phyloP scores from a whole-genome alignment of 306 rosid genomes.

The Malus fusca region DNA sequence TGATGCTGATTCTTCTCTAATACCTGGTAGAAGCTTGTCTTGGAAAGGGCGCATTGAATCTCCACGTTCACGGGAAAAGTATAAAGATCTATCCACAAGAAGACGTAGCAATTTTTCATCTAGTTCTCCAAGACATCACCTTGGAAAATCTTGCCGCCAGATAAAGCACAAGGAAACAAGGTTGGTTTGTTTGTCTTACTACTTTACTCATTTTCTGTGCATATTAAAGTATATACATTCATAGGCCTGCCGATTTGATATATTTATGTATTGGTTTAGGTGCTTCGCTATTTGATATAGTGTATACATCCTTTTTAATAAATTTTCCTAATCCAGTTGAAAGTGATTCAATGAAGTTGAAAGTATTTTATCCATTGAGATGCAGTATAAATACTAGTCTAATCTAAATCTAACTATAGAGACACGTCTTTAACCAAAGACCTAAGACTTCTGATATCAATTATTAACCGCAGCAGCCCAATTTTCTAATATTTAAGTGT shows the following conservation, averaged over 20 bases:
- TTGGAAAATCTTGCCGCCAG: slow-evolving; percentile 86
- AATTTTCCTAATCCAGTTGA: background rate
- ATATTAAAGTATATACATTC: background rate
- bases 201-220: background rate
- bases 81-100: slow-evolving; percentile 37
- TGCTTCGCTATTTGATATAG: background rate
- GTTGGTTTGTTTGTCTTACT: slow-evolving; percentile 23
- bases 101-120: slow-evolving; percentile 50
- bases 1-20: slow-evolving; percentile 50
- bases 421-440: background rate
- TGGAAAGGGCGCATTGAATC: slow-evolving; percentile 77
- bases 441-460: background rate
- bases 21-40: slow-evolving; percentile 62
- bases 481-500: background rate
- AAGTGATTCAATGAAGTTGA: background rate
- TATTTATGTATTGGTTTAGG: background rate
- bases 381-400: background rate
- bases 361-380: background rate
- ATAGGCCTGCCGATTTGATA: background rate
- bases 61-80: slow-evolving; percentile 47
- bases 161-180: slow-evolving; percentile 55
- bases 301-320: background rate
- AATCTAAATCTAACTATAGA: background rate
- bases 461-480: background rate
- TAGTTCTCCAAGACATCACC: slow-evolving; percentile 54